Base-by-base conservation (phyloP, 805 yeast genomes). In the Candida quercuum region DNA sequence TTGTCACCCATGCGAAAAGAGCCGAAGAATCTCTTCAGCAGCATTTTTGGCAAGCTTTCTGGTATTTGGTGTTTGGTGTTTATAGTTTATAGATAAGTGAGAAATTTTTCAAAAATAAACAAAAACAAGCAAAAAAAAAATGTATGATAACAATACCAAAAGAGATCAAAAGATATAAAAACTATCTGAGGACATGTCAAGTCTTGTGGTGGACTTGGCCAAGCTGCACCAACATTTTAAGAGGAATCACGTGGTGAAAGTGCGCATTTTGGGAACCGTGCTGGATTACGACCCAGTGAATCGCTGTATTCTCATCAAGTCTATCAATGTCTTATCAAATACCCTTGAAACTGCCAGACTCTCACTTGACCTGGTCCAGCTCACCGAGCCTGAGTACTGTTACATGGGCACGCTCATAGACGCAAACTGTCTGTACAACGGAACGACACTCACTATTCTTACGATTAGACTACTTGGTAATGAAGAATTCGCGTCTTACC, bases 331-430 rank as follows among this genome's bases (percentile, higher is more conserved):
- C 4, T 27, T 52, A 5, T 25, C 54, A 8, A 15, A 16, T n/a
- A 32, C 28, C 3, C 10, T 13, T 15, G 29, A 31, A 2, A 30
- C 43, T 0, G 29, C 51, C 2, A 36, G 35, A 10, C 33, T 52
- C 10, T 25, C 30, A 2, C 36, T 51, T 22, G 48, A 36, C 18
- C 15, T 36, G 8, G 25, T 35, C 5, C 28, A 36, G 1, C 26
- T 45, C 1, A 23, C 21, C 2, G 38, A 48, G 27, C 48, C 58
- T 3, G 40, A 42, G 21, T 21, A 51, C 10, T 38, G 43, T 21
- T 43, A 51, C 21, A 15, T 12, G 2, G 56, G 56, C 0, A 50
- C 54, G 2, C 27, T 50, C 2, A 39, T 49, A 4, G 53, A 49
- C 32, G 47, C 36, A 0, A 19, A 31, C 24, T 48, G 52, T 0